phyloP scores from a whole-genome alignment of 176 grass and related monocot genomes.

The Stipa capillata region DNA sequence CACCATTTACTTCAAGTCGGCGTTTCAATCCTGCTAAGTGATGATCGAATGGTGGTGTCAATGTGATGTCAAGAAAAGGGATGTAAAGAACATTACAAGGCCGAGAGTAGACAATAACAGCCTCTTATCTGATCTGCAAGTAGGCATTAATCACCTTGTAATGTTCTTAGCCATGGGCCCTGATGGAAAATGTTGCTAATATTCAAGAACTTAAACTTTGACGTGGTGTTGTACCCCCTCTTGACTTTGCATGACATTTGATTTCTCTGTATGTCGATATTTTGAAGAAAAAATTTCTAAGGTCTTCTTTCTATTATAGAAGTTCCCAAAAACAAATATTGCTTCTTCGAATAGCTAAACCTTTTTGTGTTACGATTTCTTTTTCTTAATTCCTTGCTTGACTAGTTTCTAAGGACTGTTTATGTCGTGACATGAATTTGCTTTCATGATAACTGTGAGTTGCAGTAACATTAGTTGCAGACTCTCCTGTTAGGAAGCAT shows the following conservation, averaged over 20 bases:
- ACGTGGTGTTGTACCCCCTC: not conserved
- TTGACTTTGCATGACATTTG: not conserved
- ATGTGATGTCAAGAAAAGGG: not conserved
- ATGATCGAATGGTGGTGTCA: not conserved
- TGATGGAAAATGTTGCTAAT: not conserved
- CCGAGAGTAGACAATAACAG: not conserved
- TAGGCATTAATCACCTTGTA: not conserved
- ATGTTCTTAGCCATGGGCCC: not conserved
- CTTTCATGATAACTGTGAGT: not conserved
- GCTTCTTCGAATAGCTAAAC: not conserved
- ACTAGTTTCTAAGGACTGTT: not conserved
- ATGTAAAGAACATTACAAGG: not conserved
- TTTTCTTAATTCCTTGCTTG: not conserved
- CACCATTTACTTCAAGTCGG: not conserved
- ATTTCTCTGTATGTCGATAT: not conserved
- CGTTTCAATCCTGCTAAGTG: not conserved
- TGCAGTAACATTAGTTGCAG: not conserved
- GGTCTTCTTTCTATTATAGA: not conserved
- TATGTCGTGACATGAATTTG: not conserved
- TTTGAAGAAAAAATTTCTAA: not conserved
- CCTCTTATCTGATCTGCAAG: not conserved
- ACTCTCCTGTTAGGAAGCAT: not conserved
- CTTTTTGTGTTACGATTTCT: not conserved
- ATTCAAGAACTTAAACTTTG: conserved; percentile 2
- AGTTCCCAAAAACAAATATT: not conserved